A percentile compares a stretch with the other conserved stretches of the same genome.
Conservation (phyloP, 805 yeast species). For the Komagataella populi region DNA sequence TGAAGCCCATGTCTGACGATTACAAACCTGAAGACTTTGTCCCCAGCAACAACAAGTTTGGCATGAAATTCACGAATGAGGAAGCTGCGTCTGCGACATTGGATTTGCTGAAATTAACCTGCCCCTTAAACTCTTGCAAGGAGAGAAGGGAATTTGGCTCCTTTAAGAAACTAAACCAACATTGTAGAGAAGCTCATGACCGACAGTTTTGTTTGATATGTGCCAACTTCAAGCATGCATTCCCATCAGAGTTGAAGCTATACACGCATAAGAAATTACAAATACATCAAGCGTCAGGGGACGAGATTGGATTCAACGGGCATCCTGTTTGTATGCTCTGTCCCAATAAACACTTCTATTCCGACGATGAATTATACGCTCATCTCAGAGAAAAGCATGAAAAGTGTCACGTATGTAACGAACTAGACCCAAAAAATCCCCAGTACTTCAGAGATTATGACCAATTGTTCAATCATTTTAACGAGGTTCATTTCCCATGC, state of each 20-base stretch:
- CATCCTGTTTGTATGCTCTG: constrained; percentile 88
- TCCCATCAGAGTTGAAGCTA: constrained; percentile 54
- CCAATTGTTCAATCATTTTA: constrained; percentile 63
- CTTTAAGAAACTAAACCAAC: constrained; percentile 53
- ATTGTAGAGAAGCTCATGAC: constrained; percentile 51
- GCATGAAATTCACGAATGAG: constrained; percentile 45
- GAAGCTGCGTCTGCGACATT: constrained; percentile 34
- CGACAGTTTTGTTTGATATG: constrained; percentile 65
- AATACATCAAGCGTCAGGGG: constrained; percentile 64
- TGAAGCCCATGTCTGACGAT: constrained; percentile 22
- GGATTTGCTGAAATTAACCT: constrained; percentile 36
- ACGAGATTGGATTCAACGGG: constrained; percentile 66
- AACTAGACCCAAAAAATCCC: constrained; percentile 42
- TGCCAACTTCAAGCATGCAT: constrained; percentile 61
- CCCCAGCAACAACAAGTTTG: constrained; percentile 28
- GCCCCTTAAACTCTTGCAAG: constrained; percentile 31
- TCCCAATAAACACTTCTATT: constrained; percentile 59
- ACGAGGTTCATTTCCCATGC: constrained; percentile 63
- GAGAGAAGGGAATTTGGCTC: constrained; percentile 14
- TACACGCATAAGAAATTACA: constrained; percentile 50
- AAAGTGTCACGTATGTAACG: constrained; percentile 82
- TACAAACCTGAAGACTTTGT: constrained; percentile 18
- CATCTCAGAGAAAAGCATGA: constrained; percentile 83
- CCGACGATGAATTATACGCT: constrained; percentile 70
- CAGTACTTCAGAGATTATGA: constrained; percentile 72